Conservation (phyloP, 2,329 filamentous ascomycete genomes). For the Sporothrix inflata region DNA sequence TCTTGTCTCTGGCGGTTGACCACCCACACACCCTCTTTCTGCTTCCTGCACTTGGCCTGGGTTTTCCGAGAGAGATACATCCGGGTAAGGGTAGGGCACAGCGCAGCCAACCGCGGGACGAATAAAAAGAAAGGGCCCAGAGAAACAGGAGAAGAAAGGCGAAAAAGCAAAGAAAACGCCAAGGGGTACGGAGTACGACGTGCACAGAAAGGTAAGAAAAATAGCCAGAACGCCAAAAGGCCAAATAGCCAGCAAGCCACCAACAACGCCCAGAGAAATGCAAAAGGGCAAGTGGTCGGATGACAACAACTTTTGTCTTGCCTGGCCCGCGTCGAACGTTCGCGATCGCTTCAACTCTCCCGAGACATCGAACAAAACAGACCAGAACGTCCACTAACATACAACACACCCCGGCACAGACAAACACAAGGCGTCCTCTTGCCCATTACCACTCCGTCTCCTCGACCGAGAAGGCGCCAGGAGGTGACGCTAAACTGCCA, state of each 20-base stretch:
- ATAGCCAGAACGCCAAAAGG: background rate
- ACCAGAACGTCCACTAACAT: background rate
- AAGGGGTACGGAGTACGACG: background rate
- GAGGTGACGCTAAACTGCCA: background rate
- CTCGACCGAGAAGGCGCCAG: background rate
- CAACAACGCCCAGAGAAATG: background rate
- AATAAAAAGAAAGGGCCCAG: background rate
- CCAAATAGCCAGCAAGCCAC: background rate
- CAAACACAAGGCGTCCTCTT: background rate
- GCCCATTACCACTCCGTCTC: background rate
- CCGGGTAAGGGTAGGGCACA: slow-evolving; percentile 9
- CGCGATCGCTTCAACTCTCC: slow-evolving; percentile 20
- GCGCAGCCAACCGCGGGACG: background rate
- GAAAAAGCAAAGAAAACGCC: background rate
- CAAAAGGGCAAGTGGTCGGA: slow-evolving; percentile 27
- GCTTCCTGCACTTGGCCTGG: background rate
- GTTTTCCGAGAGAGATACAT: background rate
- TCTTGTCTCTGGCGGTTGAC: background rate
- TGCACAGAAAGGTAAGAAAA: background rate
- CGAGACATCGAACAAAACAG: slow-evolving; percentile 15
- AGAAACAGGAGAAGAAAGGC: background rate
- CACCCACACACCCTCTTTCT: slow-evolving; percentile 20
- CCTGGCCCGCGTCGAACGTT: background rate
- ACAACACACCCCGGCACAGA: background rate
- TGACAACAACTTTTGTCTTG: slow-evolving; percentile 16